These are phyloP conservation scores for Pleurotus salmoneostramineus DNA, from an alignment of 768 basidiomycete species.

Conservation along the genomic window DNA sequence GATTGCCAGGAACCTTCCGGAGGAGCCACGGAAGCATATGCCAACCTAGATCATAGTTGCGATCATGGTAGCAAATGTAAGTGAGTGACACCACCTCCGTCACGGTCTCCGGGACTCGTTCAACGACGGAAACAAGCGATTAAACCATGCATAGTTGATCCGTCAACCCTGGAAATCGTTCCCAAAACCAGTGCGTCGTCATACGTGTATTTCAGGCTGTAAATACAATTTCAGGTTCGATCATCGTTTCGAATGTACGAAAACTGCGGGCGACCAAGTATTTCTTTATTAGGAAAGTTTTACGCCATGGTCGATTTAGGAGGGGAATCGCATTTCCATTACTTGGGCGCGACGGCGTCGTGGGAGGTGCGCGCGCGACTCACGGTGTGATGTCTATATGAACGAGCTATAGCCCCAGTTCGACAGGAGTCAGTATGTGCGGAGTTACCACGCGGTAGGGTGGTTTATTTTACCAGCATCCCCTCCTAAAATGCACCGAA, in stretches of 20 bases:
- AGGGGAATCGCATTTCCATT: not conserved
- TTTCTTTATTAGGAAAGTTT: not conserved
- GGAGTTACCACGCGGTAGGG: not conserved
- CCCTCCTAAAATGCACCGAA: not conserved
- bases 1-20: conserved; percentile 2
- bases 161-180: not conserved
- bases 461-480: not conserved
- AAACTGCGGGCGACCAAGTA: too few relatives aligned
- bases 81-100: not conserved
- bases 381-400: not conserved
- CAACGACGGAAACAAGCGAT: not conserved
- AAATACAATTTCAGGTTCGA: too few relatives aligned
- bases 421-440: not conserved
- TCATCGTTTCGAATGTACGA: too few relatives aligned
- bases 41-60: not conserved
- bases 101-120: not conserved
- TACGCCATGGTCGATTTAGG: not conserved
- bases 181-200: not conserved
- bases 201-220: too few relatives aligned
- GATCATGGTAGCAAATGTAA: not conserved
- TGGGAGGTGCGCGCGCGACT: not conserved
- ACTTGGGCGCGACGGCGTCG: not conserved
- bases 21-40: not conserved
- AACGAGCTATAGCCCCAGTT: not conserved
- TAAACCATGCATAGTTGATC: not conserved